Evolutionary conservation across 2,329 filamentous ascomycete genomes (phyloP).

Genomic region (Colletotrichum endophyticum): DNA sequence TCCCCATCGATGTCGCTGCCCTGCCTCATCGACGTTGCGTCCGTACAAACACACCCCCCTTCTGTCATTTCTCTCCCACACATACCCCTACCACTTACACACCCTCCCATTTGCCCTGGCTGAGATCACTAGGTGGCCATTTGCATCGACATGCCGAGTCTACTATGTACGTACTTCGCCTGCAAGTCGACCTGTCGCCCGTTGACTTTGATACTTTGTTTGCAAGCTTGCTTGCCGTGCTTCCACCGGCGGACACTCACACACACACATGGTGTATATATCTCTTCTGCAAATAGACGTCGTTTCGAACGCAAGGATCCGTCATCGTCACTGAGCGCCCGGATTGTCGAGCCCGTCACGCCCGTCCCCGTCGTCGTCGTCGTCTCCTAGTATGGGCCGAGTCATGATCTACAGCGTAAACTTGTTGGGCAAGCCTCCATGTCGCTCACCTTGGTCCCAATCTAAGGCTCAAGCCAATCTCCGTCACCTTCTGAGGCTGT

Average conservation of each 20-base stretch:
- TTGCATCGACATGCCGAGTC: not conserved
- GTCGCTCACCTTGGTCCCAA: not conserved
- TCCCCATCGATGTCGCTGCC: not conserved
- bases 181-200: not conserved
- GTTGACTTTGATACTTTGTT: not conserved
- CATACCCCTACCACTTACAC: not conserved
- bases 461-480: not conserved
- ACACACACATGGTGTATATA: not conserved
- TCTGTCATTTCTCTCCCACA: not conserved
- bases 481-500: not conserved
- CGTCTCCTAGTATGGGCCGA: not conserved
- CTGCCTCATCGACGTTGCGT: constrained; percentile 9
- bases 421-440: not conserved
- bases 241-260: not conserved
- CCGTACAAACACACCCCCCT: not conserved
- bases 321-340: not conserved
- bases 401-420: constrained; percentile 15
- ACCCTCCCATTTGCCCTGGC: not conserved
- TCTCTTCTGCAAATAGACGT: not conserved
- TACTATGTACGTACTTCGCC: too few relatives aligned
- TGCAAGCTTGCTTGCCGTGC: not conserved
- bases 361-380: not conserved
- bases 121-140: not conserved
- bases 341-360: not conserved
- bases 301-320: not conserved